These are phyloP conservation scores for Trichoderma sp. DNA, from an alignment of 2,329 filamentous ascomycete species.

Conservation along the genomic window DNA sequence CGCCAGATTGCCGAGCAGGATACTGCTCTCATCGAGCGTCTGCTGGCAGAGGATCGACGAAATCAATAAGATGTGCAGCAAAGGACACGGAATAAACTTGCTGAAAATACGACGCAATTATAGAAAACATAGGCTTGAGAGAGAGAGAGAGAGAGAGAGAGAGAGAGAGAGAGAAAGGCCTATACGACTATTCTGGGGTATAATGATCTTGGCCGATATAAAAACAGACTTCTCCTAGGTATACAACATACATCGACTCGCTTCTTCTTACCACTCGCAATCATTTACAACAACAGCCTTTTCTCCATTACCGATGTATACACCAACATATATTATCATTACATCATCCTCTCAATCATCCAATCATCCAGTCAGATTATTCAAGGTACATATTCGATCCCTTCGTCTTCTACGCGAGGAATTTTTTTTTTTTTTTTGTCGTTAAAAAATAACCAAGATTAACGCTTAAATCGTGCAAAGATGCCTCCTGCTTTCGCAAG, in stretches of 20 bases:
- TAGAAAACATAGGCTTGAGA: neutral
- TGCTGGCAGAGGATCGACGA: slow-evolving; percentile 53
- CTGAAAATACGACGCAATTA: neutral
- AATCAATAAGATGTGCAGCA: slow-evolving; percentile 31
- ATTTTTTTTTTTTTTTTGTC: neutral
- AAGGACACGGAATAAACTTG: neutral
- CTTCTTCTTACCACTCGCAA: neutral
- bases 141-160: neutral
- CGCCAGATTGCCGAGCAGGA: slow-evolving; percentile 54
- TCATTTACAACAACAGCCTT: neutral
- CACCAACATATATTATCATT: slow-evolving; percentile 11
- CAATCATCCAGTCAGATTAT: slow-evolving; percentile 12
- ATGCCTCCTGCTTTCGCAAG: slow-evolving; percentile 41
- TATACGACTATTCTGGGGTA: slow-evolving; percentile 14
- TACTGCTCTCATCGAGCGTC: slow-evolving; percentile 52
- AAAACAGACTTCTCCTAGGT: neutral
- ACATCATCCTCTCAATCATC: slow-evolving; percentile 20
- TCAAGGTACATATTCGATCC: slow-evolving; percentile 8
- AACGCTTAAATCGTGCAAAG: slow-evolving; percentile 51
- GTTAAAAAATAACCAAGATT: slow-evolving; percentile 29
- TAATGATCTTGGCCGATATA: neutral
- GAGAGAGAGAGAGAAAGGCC: neutral
- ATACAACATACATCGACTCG: neutral
- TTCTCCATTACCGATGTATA: neutral
- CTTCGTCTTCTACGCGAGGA: neutral